These are phyloP conservation scores for Myriosclerotinia duriaeana DNA, from an alignment of 2,329 filamentous ascomycete species.

Conservation along the genomic window DNA sequence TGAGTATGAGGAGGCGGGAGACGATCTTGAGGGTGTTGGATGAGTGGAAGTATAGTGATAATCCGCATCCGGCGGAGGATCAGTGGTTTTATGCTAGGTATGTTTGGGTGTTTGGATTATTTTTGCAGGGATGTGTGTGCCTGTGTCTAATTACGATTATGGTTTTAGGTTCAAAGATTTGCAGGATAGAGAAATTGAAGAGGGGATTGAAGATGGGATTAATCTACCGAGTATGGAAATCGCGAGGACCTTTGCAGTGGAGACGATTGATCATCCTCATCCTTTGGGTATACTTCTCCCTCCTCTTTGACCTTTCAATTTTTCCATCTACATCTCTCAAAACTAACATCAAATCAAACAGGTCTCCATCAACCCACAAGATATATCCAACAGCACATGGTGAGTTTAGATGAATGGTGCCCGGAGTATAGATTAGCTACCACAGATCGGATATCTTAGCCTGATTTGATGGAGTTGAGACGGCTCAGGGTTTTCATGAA, in stretches of 20 bases:
- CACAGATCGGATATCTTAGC: constrained; percentile 19
- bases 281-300: constrained; percentile 33
- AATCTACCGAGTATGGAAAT: constrained; percentile 39
- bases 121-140: neutral
- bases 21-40: constrained; percentile 40
- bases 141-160: neutral
- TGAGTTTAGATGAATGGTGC: constrained; percentile 35
- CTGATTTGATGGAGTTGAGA: neutral
- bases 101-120: neutral
- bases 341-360: neutral
- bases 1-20: constrained; percentile 43
- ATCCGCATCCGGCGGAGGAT: constrained; percentile 36
- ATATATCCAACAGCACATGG: constrained; percentile 33
- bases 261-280: constrained; percentile 39
- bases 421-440: constrained; percentile 34
- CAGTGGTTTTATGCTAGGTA: constrained; percentile 39
- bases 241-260: constrained; percentile 39
- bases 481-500: too few relatives aligned
- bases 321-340: too few relatives aligned
- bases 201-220: constrained; percentile 33
- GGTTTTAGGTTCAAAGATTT: constrained; percentile 31
- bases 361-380: constrained; percentile 36
- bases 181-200: constrained; percentile 30
- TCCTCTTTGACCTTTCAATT: neutral
- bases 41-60: constrained; percentile 35